Evolutionary conservation across 805 yeast species (phyloP).

Genomic region (Metschnikowia henanensis): DNA sequence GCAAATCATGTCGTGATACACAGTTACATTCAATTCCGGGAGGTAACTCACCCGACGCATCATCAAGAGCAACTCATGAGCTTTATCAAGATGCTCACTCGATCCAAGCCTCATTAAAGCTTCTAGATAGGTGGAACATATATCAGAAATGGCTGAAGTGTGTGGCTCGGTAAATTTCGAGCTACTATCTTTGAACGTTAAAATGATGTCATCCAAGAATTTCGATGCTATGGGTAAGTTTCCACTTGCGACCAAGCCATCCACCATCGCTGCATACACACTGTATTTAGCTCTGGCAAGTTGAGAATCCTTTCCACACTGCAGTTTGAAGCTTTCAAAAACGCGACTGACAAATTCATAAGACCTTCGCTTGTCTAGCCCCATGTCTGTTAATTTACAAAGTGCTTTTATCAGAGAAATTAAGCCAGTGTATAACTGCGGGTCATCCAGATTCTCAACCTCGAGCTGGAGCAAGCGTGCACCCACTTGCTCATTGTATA

Average conservation of each 20-base stretch:
- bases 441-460: slow-evolving; percentile 25
- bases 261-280: slow-evolving; percentile 52
- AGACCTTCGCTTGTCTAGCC: slow-evolving; percentile 16
- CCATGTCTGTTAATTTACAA: slow-evolving; percentile 18
- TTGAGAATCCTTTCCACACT: slow-evolving; percentile 1
- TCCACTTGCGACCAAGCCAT: slow-evolving; percentile 51
- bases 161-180: slow-evolving; percentile 9
- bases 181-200: slow-evolving; percentile 39
- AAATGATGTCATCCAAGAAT: slow-evolving; percentile 54
- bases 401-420: slow-evolving; percentile 32
- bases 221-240: slow-evolving; percentile 52
- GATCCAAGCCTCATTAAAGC: slow-evolving; percentile 28
- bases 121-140: slow-evolving; percentile 46
- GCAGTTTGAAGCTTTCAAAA: slow-evolving; percentile 37
- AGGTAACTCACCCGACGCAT: slow-evolving; percentile 32
- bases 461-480: slow-evolving; percentile 26
- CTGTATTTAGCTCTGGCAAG: slow-evolving; percentile 36
- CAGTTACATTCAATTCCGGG: slow-evolving; percentile 34
- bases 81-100: slow-evolving; percentile 20
- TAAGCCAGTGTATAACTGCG: slow-evolving; percentile 35
- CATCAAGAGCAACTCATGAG: slow-evolving; percentile 26
- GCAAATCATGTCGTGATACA: slow-evolving; percentile 33
- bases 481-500: slow-evolving; percentile 23
- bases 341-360: slow-evolving; percentile 29
- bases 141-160: slow-evolving; percentile 30